Conservation (phyloP, 2,329 filamentous ascomycete species). For the Aquanectria penicillioides region DNA sequence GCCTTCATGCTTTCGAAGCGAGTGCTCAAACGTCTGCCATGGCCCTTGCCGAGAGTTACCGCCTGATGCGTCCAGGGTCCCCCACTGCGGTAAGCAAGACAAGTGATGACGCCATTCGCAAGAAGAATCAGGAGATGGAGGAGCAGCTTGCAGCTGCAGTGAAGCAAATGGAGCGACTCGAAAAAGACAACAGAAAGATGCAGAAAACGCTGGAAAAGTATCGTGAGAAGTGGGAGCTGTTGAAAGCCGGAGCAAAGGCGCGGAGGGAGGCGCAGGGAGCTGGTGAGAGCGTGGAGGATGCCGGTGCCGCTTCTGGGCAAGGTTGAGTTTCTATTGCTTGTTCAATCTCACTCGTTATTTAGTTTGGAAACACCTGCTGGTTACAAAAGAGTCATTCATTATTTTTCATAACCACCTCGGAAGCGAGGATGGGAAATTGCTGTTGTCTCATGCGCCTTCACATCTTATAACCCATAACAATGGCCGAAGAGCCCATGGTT, state of each 20-base stretch:
- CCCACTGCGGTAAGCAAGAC: conserved; percentile 50
- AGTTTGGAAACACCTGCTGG: neutral
- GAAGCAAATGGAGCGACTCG: conserved; percentile 72
- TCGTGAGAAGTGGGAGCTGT: conserved; percentile 68
- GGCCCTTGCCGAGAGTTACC: conserved; percentile 85
- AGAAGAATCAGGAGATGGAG: conserved; percentile 72
- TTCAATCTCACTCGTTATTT: neutral
- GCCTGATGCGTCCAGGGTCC: conserved; percentile 68
- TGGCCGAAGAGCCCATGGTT: too few relatives aligned
- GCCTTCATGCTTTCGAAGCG: conserved; percentile 92
- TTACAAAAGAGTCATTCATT: neutral
- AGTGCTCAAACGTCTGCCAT: conserved; percentile 88
- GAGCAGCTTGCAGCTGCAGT: conserved; percentile 68
- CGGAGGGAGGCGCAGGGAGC: conserved; percentile 55
- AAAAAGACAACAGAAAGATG: conserved; percentile 69
- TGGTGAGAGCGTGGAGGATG: conserved; percentile 49
- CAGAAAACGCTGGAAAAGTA: conserved; percentile 67
- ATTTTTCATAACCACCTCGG: too few relatives aligned
- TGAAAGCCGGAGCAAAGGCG: conserved; percentile 70
- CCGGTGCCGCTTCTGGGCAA: conserved; percentile 31
- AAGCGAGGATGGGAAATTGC: neutral
- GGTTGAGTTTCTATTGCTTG: conserved; percentile 21
- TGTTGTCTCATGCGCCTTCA: too few relatives aligned
- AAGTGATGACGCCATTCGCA: conserved; percentile 51
- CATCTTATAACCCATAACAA: too few relatives aligned